Percentiles rank a stretch among this genome's conserved stretches.
These are phyloP conservation scores for Geosmithia flava DNA, from an alignment of 2,329 filamentous ascomycete genomes.

Conservation along the genomic window DNA sequence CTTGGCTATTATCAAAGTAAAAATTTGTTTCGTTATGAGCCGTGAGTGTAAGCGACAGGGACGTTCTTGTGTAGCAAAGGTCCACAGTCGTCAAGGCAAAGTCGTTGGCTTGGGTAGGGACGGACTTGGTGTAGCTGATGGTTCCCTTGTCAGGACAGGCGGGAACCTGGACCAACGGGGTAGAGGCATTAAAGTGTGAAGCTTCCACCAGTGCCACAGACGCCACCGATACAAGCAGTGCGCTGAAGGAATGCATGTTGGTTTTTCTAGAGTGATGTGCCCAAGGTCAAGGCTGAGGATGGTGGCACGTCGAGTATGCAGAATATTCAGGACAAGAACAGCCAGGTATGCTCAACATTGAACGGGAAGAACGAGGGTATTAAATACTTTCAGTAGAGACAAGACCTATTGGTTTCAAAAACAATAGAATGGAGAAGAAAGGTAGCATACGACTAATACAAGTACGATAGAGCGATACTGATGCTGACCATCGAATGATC, in stretches of 20 bases:
- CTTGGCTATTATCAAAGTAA: conserved; percentile 27
- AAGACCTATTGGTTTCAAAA: too few species aligned
- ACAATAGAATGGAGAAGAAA: too few species aligned
- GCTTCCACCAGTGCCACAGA: not conserved
- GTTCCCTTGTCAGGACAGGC: conserved; percentile 21
- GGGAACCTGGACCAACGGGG: conserved; percentile 21
- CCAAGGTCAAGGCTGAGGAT: too few species aligned
- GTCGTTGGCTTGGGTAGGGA: conserved; percentile 21
- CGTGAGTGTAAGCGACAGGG: conserved; percentile 28
- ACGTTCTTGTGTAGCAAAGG: conserved; percentile 29
- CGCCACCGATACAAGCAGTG: not conserved
- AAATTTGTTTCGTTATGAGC: conserved; percentile 32
- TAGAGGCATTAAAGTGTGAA: not conserved
- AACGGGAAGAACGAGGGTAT: too few species aligned
- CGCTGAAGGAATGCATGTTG: not conserved
- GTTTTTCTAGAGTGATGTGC: not conserved
- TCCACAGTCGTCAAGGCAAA: conserved; percentile 32
- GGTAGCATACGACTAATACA: too few species aligned
- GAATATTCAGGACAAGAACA: too few species aligned
- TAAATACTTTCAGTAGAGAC: too few species aligned
- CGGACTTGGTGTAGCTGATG: conserved; percentile 25
- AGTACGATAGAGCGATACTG: too few species aligned
- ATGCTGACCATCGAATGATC: too few species aligned
- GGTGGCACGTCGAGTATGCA: too few species aligned
- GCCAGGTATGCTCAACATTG: too few species aligned